Evolutionary conservation across 768 basidiomycete genomes (phyloP).

Genomic region (Trametes cingulata): DNA sequence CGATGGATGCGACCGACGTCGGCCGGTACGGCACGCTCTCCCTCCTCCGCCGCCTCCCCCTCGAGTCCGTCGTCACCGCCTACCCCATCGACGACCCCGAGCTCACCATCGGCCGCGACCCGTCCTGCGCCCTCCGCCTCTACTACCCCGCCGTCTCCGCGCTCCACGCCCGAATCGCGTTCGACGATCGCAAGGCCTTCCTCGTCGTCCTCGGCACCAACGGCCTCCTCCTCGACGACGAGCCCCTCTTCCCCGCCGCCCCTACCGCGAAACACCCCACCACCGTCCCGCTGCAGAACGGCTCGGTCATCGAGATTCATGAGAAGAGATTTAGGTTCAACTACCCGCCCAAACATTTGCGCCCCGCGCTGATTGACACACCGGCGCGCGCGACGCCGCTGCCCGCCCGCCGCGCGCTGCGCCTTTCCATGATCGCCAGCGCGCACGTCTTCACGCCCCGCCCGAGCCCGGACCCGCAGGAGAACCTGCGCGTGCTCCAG

Average conservation of each 20-base stretch:
- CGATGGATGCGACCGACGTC: slow-evolving; percentile 50
- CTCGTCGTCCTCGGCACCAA: slow-evolving; percentile 58
- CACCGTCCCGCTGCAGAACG: slow-evolving; percentile 65
- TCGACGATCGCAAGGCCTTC: slow-evolving; percentile 70
- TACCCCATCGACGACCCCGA: slow-evolving; percentile 72
- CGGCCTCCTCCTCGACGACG: slow-evolving; percentile 65
- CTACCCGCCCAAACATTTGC: slow-evolving; percentile 74
- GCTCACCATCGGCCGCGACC: slow-evolving; percentile 70
- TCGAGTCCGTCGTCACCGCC: slow-evolving; percentile 52
- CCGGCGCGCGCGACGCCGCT: slow-evolving; percentile 45
- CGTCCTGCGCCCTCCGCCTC: slow-evolving; percentile 62
- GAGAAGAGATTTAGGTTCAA: slow-evolving; percentile 70
- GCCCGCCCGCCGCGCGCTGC: slow-evolving; percentile 46
- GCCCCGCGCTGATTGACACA: slow-evolving; percentile 41
- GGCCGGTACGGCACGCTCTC: slow-evolving; percentile 68
- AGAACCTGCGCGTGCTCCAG: slow-evolving; percentile 65
- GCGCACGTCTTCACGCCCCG: slow-evolving; percentile 73
- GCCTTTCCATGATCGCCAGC: slow-evolving; percentile 75
- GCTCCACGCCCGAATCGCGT: slow-evolving; percentile 67
- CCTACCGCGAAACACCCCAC: slow-evolving; percentile 36
- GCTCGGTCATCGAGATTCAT: slow-evolving; percentile 67
- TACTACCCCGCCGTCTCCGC: slow-evolving; percentile 66
- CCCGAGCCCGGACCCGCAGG: slow-evolving; percentile 57
- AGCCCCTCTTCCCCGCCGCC: slow-evolving; percentile 53
- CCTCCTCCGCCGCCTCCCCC: slow-evolving; percentile 55